Evolutionary conservation across 306 rosid species (phyloP), one percentile per base, ranked within the genome.

Genomic region (Acacia crassicarpa): DNA sequence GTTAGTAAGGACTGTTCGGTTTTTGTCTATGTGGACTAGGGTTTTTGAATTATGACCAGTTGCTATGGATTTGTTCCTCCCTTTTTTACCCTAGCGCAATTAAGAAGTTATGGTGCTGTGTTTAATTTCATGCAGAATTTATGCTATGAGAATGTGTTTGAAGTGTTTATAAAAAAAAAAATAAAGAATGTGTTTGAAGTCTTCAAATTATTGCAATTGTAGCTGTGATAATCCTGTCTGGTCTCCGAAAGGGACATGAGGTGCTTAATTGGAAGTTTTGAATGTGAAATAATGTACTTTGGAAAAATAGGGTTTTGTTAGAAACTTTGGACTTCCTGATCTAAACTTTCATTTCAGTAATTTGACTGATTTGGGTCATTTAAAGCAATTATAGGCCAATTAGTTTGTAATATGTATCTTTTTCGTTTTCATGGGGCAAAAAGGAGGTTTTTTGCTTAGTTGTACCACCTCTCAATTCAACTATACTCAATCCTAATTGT

Each of bases 31-130:
- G 13, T 19, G 72, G 20, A 48, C 87, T 91, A 85, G 94, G 99
- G 94, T 88, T 93, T 89, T 20, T 73, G 83, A 79, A 72, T 78
- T 38, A 68, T 22, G 61, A 40, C 38, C 54, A 62, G 51, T 81
- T 48, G 54, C 44, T 56, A 16, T 56, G 74, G 51, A 69, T 63
- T 82, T 70, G n/a, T 35, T 54, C n/a, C 2, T 20, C 67, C 45
- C 45, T 6, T 74, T 56, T 13, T 72, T 16, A 15, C 46, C 27
- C 8, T 30, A 13, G 14, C 5, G 54, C 17, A 45, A 66, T 62
- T 65, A 30, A 65, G 69, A 70, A 82, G 77, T 70, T 89, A 16
- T 44, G 76, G 73, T 43, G 41, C n/a, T 45, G 53, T 48, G 30
- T 49, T 49, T 8, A 30, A 53, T 49, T 4, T 14, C n/a, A 27